Evolutionary conservation across 805 yeast genomes (phyloP).

Genomic region (Monosporozyma aerobia): DNA sequence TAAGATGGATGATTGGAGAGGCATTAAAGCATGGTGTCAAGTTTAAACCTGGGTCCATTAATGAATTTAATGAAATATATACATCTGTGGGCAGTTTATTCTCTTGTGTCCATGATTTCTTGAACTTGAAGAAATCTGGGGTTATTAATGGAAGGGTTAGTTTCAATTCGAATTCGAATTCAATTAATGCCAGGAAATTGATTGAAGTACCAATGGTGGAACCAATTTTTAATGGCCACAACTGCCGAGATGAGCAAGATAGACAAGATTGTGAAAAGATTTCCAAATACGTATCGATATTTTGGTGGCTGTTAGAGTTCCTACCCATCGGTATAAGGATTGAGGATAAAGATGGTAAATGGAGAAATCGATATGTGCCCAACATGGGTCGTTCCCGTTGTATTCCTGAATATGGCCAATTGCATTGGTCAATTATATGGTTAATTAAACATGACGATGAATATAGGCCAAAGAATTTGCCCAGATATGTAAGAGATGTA

Average conservation of each 20-base stretch:
- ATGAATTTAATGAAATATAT: conserved; percentile 33
- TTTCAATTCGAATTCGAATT: too few relatives aligned
- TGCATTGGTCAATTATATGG: conserved; percentile 63
- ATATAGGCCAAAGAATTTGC: conserved; percentile 40
- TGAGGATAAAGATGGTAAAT: conserved; percentile 39
- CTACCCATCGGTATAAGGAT: conserved; percentile 48
- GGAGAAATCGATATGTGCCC: conserved; percentile 44
- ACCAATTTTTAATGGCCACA: background rate
- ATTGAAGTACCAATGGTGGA: background rate
- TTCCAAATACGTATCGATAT: conserved; percentile 12
- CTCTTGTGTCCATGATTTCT: conserved; percentile 45
- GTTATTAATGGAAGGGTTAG: background rate
- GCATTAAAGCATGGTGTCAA: conserved; percentile 42
- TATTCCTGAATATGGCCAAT: conserved; percentile 37
- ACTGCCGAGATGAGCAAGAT: background rate
- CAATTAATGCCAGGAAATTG: background rate
- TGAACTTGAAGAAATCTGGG: conserved; percentile 22
- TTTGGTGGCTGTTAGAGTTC: conserved; percentile 58
- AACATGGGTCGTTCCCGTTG: conserved; percentile 46
- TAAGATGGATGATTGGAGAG: conserved; percentile 54
- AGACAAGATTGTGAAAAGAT: background rate
- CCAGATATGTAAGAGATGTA: conserved; percentile 27
- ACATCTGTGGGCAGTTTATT: conserved; percentile 36
- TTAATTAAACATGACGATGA: conserved; percentile 38
- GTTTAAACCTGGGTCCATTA: conserved; percentile 36